phyloP scores from a whole-genome alignment of 371 early-diverging fungal species.

The Mortierella sp. region DNA sequence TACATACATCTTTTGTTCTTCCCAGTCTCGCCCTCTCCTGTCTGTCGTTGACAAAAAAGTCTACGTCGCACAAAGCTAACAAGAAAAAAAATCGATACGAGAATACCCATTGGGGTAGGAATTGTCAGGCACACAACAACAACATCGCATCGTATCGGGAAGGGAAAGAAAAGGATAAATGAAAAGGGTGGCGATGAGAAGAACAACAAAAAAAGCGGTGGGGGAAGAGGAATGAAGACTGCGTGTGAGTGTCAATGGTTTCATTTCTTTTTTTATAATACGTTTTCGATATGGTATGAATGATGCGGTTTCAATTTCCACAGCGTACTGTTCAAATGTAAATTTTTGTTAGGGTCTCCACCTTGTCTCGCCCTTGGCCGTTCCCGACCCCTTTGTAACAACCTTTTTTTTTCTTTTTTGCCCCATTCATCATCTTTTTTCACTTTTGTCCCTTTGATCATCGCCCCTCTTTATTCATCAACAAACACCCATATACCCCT shows the following conservation, averaged over 20 bases:
- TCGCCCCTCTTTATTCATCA: neutral
- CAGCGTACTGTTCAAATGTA: no score
- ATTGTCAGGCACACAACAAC: neutral
- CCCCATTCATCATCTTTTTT: neutral
- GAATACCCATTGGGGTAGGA: neutral
- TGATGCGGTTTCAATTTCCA: no score
- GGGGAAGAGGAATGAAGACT: neutral
- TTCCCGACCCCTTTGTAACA: neutral
- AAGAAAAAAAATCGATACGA: neutral
- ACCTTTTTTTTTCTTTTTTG: neutral
- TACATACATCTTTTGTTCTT: no score
- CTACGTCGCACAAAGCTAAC: neutral
- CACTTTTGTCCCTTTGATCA: no score
- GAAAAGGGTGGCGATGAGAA: no score
- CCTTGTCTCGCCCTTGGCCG: neutral
- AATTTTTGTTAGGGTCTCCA: no score
- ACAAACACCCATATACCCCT: slow-evolving; percentile 6
- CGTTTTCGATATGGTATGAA: no score
- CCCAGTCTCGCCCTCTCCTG: neutral
- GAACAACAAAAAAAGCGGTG: neutral
- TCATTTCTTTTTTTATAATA: no score
- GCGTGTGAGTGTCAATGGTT: no score
- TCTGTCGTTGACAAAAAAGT: neutral
- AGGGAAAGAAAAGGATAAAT: neutral
- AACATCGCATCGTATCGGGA: neutral